These are phyloP conservation scores for Fomes fomentarius DNA, from an alignment of 1,284 basidiomycete genomes.

Conservation along the genomic window DNA sequence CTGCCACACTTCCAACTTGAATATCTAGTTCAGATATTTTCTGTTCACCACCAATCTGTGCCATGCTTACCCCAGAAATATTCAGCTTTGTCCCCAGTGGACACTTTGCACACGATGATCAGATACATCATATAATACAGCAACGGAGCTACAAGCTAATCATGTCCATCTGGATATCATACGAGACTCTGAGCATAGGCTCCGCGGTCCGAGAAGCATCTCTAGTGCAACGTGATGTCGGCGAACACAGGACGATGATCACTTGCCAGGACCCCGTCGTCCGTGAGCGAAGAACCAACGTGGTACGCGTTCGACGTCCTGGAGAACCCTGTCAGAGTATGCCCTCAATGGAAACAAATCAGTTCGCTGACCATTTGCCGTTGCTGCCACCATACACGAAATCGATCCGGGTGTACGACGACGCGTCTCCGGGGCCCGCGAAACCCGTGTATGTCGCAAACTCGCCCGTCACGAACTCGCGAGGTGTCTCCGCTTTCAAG, in stretches of 20 bases:
- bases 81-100: no score
- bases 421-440: constrained; percentile 39
- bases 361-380: constrained; percentile 41
- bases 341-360: neutral
- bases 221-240: constrained; percentile 32
- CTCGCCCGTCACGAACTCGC: constrained; percentile 46
- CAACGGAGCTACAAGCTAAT: no score
- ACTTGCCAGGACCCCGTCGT: constrained; percentile 57
- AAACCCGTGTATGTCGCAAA: constrained; percentile 62
- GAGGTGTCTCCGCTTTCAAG: constrained; percentile 45
- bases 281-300: constrained; percentile 46
- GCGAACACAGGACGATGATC: constrained; percentile 58
- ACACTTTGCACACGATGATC: no score
- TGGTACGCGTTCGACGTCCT: constrained; percentile 44
- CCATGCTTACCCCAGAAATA: no score
- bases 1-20: no score
- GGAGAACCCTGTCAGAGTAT: constrained; percentile 26
- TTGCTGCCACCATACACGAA: constrained; percentile 55
- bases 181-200: no score
- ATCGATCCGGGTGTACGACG: constrained; percentile 49
- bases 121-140: no score
- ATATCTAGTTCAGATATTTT: no score
- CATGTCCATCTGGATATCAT: no score
- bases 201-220: no score
- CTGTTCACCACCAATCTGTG: no score